Evolutionary conservation across 1,284 basidiomycete genomes (phyloP).

Genomic region (Irpex sp.): DNA sequence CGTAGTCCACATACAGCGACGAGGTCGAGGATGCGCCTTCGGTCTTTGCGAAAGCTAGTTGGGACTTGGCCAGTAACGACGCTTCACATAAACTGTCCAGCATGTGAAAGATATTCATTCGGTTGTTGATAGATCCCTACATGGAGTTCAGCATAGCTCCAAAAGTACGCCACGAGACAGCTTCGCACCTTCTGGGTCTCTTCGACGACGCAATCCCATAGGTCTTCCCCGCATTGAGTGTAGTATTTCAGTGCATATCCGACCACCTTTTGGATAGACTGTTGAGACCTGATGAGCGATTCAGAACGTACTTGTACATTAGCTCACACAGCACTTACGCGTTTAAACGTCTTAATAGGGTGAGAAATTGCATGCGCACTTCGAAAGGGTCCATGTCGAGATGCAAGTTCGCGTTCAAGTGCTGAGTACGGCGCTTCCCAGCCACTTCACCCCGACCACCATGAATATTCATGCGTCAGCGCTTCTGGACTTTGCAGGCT

Average conservation of each 20-base stretch:
- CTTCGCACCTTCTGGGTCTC: conserved; percentile 76
- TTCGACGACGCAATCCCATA: conserved; percentile 94
- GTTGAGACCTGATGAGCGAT: conserved; percentile 64
- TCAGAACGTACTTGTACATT: conserved; percentile 21
- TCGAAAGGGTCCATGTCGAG: conserved; percentile 81
- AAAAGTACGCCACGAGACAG: neutral
- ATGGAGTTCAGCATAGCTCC: conserved; percentile 1
- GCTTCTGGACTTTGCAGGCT: too few relatives aligned
- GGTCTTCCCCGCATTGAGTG: conserved; percentile 78
- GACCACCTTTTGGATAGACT: conserved; percentile 88
- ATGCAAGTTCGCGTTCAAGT: neutral
- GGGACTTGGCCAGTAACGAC: conserved; percentile 62
- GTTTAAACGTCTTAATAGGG: conserved; percentile 68
- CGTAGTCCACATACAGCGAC: conserved; percentile 72
- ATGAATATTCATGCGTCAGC: too few relatives aligned
- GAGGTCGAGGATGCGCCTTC: conserved; percentile 34
- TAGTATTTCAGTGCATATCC: conserved; percentile 85
- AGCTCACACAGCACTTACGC: conserved; percentile 55
- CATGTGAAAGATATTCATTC: conserved; percentile 92
- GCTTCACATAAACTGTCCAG: conserved; percentile 86
- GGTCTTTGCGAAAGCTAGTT: conserved; percentile 40
- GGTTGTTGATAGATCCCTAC: conserved; percentile 83
- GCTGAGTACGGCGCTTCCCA: neutral
- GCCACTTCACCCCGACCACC: too few relatives aligned
- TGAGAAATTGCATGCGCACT: conserved; percentile 83